Percentiles rank a stretch among this genome's conserved stretches.
Evolutionary conservation across 495 filamentous ascomycete species (phyloP).

Genomic region (Aspergillus leporis): DNA sequence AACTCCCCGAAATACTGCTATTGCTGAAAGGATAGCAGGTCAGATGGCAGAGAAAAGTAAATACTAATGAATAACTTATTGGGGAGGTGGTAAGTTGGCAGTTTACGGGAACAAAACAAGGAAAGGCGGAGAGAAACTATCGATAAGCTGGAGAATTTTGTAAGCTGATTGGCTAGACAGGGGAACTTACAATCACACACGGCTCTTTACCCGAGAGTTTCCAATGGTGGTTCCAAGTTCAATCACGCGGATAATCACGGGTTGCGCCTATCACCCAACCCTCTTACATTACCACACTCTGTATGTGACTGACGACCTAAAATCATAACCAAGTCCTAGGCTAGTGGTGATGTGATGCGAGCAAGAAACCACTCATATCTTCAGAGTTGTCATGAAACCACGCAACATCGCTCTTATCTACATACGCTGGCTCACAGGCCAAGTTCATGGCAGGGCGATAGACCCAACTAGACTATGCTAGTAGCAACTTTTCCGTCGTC

Average conservation of each 20-base stretch:
- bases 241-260: not conserved
- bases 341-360: too few species aligned
- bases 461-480: not conserved
- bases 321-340: too few species aligned
- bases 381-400: slow-evolving; percentile 2
- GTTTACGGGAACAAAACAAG: not conserved
- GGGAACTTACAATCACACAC: not conserved
- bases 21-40: not conserved
- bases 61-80: not conserved
- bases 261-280: too few species aligned
- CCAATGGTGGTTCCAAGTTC: not conserved
- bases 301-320: too few species aligned
- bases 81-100: not conserved
- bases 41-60: not conserved
- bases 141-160: not conserved
- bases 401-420: not conserved
- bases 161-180: not conserved
- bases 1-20: not conserved
- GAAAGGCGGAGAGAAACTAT: not conserved
- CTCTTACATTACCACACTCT: not conserved
- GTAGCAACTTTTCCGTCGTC: not conserved
- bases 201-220: not conserved
- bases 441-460: not conserved
- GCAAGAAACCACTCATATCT: not conserved
- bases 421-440: not conserved